Conservation (phyloP, 169 alveolate species). For the Eimeria falciformis region DNA sequence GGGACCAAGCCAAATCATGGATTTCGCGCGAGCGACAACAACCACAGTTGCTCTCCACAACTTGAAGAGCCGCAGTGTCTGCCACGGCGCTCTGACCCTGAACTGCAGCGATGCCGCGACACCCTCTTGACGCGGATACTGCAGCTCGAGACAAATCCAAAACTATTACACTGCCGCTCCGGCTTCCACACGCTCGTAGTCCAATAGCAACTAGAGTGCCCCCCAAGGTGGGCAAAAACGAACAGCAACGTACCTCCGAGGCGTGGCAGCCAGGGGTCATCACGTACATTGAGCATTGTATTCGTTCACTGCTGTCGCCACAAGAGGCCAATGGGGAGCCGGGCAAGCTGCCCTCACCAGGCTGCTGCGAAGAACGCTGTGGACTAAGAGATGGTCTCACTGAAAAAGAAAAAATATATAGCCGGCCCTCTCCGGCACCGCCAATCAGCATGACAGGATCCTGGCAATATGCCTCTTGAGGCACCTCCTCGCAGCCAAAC, state of each 20-base stretch:
- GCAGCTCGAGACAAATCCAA: background rate
- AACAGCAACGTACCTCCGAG: background rate
- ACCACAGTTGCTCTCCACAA: background rate
- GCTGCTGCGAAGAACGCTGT: background rate
- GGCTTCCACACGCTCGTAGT: background rate
- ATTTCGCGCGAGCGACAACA: background rate
- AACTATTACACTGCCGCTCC: background rate
- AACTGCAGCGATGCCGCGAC: background rate
- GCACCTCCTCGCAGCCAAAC: background rate
- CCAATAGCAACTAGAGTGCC: background rate
- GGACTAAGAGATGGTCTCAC: too few species aligned
- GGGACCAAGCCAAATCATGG: background rate
- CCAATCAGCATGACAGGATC: background rate
- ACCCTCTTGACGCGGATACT: background rate
- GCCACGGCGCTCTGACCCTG: background rate
- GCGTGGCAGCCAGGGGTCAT: conserved; percentile 10
- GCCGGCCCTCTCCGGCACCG: conserved; percentile 6
- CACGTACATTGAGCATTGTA: background rate
- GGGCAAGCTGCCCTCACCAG: background rate
- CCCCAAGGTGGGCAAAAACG: background rate
- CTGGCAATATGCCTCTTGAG: background rate
- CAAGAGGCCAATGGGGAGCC: background rate
- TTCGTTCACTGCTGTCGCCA: background rate
- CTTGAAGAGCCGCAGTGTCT: background rate
- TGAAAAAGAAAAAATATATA: background rate